These are phyloP conservation scores for Voacanga thouarsii DNA, from an alignment of 257 asterid species.

Conservation along the genomic window DNA sequence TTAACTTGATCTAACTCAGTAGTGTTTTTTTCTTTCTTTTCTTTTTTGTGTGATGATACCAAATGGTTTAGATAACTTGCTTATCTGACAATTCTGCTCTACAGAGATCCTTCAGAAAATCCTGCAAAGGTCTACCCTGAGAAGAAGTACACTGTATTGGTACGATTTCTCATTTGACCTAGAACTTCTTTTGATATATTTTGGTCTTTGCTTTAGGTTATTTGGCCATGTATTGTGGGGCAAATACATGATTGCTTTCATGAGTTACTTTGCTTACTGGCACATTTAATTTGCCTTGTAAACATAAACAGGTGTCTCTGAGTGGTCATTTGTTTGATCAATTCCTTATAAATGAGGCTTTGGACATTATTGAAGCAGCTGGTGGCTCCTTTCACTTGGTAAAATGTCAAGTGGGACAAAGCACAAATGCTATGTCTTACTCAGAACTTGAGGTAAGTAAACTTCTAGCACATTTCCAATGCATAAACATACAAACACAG, in stretches of 20 bases:
- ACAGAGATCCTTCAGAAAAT: constrained; percentile 50
- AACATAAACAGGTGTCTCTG: constrained; percentile 57
- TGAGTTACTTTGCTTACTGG: not conserved
- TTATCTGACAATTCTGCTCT: not conserved
- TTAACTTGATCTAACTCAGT: not conserved
- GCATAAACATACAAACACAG: not conserved
- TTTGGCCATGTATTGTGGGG: not conserved
- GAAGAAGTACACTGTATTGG: constrained; percentile 65
- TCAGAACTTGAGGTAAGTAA: constrained; percentile 84
- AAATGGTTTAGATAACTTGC: not conserved
- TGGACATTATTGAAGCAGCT: constrained; percentile 94
- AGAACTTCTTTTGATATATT: not conserved
- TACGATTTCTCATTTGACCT: constrained; percentile 24
- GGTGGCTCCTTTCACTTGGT: constrained; percentile 94
- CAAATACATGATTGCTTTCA: not conserved
- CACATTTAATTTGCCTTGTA: not conserved
- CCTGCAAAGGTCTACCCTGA: constrained; percentile 34
- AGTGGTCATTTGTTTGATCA: constrained; percentile 96
- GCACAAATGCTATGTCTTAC: constrained; percentile 60
- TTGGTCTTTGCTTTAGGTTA: not conserved
- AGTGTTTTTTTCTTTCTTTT: not conserved
- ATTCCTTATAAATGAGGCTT: constrained; percentile 84
- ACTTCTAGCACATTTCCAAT: not conserved
- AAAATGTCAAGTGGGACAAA: constrained; percentile 93
- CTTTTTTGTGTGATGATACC: not conserved